A percentile compares a stretch with the other conserved stretches of the same genome.
Conservation (phyloP, 768 basidiomycete species). For the Pleurotus sapidus region DNA sequence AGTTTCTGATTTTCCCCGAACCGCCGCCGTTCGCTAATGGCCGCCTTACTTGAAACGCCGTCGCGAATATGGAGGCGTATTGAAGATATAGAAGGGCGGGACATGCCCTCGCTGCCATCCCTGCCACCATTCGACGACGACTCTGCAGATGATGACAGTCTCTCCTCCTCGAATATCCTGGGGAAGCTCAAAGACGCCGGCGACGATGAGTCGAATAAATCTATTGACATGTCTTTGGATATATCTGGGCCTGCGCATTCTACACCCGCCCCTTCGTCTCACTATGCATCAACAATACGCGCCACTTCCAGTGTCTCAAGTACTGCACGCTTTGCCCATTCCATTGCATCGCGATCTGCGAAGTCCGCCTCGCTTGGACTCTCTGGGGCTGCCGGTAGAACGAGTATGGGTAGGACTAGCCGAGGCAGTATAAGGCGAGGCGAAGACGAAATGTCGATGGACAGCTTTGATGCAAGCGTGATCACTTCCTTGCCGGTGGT, state of each 20-base stretch:
- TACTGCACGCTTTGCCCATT: constrained; percentile 48
- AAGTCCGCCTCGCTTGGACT: constrained; percentile 39
- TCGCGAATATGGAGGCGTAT: constrained; percentile 85
- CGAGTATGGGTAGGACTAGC: constrained; percentile 28
- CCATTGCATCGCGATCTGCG: constrained; percentile 47
- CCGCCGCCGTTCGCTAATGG: constrained; percentile 25
- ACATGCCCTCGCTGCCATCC: constrained; percentile 82
- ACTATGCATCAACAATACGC: constrained; percentile 43
- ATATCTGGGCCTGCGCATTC: constrained; percentile 59
- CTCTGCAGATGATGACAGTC: constrained; percentile 27
- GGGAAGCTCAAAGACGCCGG: constrained; percentile 17
- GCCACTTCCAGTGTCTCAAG: constrained; percentile 41
- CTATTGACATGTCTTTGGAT: constrained; percentile 37
- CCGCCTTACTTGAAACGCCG: constrained; percentile 71
- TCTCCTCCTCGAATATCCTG: constrained; percentile 6
- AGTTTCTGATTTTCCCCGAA: neutral
- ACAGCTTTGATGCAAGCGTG: constrained; percentile 60
- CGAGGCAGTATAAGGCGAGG: constrained; percentile 3
- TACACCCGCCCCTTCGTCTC: constrained; percentile 52
- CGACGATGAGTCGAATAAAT: constrained; percentile 24
- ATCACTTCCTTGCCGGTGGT: constrained; percentile 53
- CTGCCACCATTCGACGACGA: constrained; percentile 72
- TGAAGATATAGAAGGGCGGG: constrained; percentile 67
- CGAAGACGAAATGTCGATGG: constrained; percentile 16
- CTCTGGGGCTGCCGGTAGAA: constrained; percentile 16